These are phyloP conservation scores for Fusarium musae DNA, from an alignment of 2,329 filamentous ascomycete species.

Conservation along the genomic window DNA sequence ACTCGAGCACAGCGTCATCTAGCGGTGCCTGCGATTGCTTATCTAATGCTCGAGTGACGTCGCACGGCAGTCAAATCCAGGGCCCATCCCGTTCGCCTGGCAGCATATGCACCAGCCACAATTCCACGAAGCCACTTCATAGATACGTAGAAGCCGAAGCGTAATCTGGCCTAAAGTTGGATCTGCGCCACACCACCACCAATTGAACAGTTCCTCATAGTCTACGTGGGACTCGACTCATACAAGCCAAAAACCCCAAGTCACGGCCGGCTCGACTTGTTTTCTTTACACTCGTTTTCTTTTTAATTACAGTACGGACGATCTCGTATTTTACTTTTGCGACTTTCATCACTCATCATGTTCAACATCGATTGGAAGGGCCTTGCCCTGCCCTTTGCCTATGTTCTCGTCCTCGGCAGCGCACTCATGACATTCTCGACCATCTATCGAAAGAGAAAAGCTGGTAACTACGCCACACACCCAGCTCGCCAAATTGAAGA, in stretches of 20 bases:
- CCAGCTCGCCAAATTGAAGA: neutral
- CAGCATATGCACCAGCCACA: slow-evolving; percentile 15
- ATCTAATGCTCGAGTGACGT: slow-evolving; percentile 35
- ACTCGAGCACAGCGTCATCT: slow-evolving; percentile 44
- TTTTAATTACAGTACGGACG: slow-evolving; percentile 8
- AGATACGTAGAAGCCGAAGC: neutral
- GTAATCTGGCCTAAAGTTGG: slow-evolving; percentile 38
- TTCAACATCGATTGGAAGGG: slow-evolving; percentile 80
- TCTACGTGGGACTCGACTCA: neutral
- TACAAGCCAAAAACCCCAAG: neutral
- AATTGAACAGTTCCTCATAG: slow-evolving; percentile 4
- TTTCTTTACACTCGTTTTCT: slow-evolving; percentile 29
- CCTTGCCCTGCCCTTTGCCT: slow-evolving; percentile 87
- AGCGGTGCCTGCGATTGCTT: slow-evolving; percentile 42
- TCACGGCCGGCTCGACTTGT: slow-evolving; percentile 20
- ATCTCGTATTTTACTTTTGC: slow-evolving; percentile 4
- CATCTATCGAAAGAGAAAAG: slow-evolving; percentile 93
- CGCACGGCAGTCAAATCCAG: slow-evolving; percentile 21
- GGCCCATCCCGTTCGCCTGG: neutral
- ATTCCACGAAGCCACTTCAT: slow-evolving; percentile 10
- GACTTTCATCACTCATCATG: slow-evolving; percentile 52
- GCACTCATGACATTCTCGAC: slow-evolving; percentile 92
- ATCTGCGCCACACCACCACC: slow-evolving; percentile 36
- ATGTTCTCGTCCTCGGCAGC: slow-evolving; percentile 86
- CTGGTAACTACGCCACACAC: slow-evolving; percentile 61